These are phyloP conservation scores for Fraxinus floribunda DNA, from an alignment of 305 asterid genomes.

Conservation along the genomic window DNA sequence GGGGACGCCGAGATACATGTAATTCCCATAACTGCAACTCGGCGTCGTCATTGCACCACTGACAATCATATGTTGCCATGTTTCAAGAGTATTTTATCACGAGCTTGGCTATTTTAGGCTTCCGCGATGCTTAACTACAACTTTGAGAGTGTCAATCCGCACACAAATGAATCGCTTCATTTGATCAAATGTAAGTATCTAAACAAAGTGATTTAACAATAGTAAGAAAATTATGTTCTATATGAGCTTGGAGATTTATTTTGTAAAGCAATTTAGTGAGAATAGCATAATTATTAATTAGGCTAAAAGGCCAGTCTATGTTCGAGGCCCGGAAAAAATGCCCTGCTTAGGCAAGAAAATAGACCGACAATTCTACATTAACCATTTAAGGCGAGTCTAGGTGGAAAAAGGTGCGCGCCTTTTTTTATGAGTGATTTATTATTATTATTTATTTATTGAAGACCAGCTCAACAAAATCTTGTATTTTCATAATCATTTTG, in stretches of 20 bases:
- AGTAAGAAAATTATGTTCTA: background rate
- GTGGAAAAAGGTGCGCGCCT: no score
- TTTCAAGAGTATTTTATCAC: background rate
- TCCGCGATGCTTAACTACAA: background rate
- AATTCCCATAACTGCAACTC: background rate
- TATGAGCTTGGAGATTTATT: background rate
- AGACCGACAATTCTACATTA: no score
- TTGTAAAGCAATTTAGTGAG: background rate
- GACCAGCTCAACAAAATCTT: background rate
- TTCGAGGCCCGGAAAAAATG: no score
- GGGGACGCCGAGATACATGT: constrained; percentile 34
- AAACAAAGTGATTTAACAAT: background rate
- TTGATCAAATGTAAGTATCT: background rate
- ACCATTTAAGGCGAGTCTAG: no score
- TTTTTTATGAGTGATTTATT: no score
- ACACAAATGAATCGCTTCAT: background rate
- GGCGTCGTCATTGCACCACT: constrained; percentile 49
- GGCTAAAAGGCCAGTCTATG: background rate
- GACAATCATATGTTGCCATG: constrained; percentile 34
- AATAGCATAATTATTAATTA: background rate
- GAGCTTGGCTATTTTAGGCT: background rate
- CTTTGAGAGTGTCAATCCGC: background rate
- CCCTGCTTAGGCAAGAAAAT: no score
- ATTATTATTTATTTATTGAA: no score
- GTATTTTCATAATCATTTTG: background rate